Evolutionary conservation across 441 rosid genomes (phyloP).

Genomic region (Brassica balearica): DNA sequence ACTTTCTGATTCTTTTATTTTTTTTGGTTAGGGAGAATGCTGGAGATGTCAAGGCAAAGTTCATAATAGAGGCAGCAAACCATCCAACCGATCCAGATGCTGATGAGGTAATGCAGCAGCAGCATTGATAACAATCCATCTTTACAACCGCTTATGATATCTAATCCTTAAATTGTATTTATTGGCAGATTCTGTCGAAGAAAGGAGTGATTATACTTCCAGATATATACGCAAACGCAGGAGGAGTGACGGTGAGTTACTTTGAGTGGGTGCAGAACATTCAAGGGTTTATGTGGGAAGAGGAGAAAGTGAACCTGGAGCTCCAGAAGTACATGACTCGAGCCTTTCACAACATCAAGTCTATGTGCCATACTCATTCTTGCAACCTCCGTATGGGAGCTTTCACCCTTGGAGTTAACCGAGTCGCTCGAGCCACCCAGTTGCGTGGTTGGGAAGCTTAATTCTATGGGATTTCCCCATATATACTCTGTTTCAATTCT

Average conservation of each 20-base stretch:
- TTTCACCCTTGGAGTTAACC: slow-evolving; percentile 91
- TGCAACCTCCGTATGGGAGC: slow-evolving; percentile 99
- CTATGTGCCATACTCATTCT: slow-evolving; percentile 81
- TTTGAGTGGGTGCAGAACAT: slow-evolving; percentile 99
- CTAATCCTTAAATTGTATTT: no score
- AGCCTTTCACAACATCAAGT: slow-evolving; percentile 81
- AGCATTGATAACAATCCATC: no score
- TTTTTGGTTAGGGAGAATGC: slow-evolving; percentile 77
- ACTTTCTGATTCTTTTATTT: slow-evolving; percentile 16
- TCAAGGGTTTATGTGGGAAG: slow-evolving; percentile 99
- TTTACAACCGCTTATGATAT: no score
- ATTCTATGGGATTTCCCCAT: neutral
- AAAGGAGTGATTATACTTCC: slow-evolving; percentile 91
- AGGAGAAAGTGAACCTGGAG: slow-evolving; percentile 80
- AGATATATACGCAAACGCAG: slow-evolving; percentile 93
- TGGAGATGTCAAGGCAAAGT: slow-evolving; percentile 89
- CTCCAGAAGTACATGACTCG: slow-evolving; percentile 83
- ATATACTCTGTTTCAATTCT: slow-evolving; percentile 30
- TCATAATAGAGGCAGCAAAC: slow-evolving; percentile 93
- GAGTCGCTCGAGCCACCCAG: slow-evolving; percentile 87
- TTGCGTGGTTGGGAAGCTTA: slow-evolving; percentile 97
- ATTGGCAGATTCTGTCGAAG: slow-evolving; percentile 78
- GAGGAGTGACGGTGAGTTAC: slow-evolving; percentile 96
- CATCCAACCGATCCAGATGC: slow-evolving; percentile 99
- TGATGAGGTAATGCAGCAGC: slow-evolving; percentile 65